Percentiles rank a stretch among this genome's conserved stretches.
These are phyloP conservation scores for Panus rudis DNA, from an alignment of 768 basidiomycete species.

Conservation along the genomic window DNA sequence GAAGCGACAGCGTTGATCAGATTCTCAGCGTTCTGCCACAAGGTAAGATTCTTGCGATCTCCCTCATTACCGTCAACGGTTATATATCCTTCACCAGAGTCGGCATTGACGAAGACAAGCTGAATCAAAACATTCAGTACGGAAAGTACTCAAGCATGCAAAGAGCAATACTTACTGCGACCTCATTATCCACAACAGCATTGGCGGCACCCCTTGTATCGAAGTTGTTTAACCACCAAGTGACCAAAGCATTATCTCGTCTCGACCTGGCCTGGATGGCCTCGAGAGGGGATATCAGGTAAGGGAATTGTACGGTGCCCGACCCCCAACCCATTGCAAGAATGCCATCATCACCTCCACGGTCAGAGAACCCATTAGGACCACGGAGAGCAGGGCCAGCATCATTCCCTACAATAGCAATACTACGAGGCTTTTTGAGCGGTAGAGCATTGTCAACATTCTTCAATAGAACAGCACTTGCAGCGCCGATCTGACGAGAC, in stretches of 20 bases:
- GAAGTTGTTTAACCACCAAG: constrained; percentile 21
- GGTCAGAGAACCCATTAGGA: constrained; percentile 42
- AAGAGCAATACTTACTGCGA: constrained; percentile 6
- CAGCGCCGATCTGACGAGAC: constrained; percentile 67
- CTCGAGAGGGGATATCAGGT: constrained; percentile 74
- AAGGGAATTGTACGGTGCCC: constrained; percentile 67
- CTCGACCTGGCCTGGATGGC: constrained; percentile 72
- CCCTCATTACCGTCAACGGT: constrained; percentile 75
- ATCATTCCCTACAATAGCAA: constrained; percentile 44
- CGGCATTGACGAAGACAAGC: constrained; percentile 75
- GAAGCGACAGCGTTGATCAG: constrained; percentile 64
- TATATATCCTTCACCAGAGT: constrained; percentile 82
- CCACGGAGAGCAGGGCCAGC: constrained; percentile 37
- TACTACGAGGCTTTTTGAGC: constrained; percentile 47
- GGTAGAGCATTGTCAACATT: constrained; percentile 55
- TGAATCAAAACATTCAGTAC: not conserved
- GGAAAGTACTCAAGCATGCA: not conserved
- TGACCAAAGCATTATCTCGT: constrained; percentile 31
- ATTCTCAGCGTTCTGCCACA: constrained; percentile 67
- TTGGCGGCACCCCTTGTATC: constrained; percentile 14
- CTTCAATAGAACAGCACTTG: constrained; percentile 72
- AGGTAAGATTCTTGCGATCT: constrained; percentile 66
- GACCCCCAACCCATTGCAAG: constrained; percentile 86
- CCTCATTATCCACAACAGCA: constrained; percentile 8
- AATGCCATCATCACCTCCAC: constrained; percentile 43